phyloP scores from a whole-genome alignment of 148 eudicot species.

The Euryodendron excelsum region DNA sequence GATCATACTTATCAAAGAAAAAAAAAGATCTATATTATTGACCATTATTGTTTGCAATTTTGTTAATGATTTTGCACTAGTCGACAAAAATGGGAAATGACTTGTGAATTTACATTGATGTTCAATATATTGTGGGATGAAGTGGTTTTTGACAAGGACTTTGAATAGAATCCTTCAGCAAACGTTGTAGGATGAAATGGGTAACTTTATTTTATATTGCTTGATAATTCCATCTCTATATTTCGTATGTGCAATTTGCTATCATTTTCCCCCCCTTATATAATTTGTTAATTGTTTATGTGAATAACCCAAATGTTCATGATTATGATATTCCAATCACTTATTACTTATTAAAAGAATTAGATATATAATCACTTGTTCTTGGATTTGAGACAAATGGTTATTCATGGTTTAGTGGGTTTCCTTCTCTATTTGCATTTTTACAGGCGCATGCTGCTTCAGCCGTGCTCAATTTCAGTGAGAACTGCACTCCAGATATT shows the following conservation, averaged over 20 bases:
- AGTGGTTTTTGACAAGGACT: not conserved
- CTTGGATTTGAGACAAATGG: not conserved
- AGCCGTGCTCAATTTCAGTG: conserved; percentile 90
- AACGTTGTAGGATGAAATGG: not conserved
- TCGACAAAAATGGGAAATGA: not conserved
- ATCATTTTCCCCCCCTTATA: not conserved
- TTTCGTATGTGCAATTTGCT: not conserved
- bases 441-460: conserved; percentile 96
- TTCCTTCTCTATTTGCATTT: conserved; percentile 3
- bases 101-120: not conserved
- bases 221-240: not conserved
- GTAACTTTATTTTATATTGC: not conserved
- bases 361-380: not conserved
- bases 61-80: not conserved
- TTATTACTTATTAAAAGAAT: no score
- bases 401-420: not conserved
- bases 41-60: not conserved
- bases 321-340: not conserved
- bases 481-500: conserved; percentile 93
- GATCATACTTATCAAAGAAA: no score
- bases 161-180: not conserved
- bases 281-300: not conserved
- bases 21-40: no score
- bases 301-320: not conserved
- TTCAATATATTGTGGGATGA: not conserved